phyloP scores from a whole-genome alignment of 495 filamentous ascomycete genomes.

The Penicillium macrosclerotiorum region DNA sequence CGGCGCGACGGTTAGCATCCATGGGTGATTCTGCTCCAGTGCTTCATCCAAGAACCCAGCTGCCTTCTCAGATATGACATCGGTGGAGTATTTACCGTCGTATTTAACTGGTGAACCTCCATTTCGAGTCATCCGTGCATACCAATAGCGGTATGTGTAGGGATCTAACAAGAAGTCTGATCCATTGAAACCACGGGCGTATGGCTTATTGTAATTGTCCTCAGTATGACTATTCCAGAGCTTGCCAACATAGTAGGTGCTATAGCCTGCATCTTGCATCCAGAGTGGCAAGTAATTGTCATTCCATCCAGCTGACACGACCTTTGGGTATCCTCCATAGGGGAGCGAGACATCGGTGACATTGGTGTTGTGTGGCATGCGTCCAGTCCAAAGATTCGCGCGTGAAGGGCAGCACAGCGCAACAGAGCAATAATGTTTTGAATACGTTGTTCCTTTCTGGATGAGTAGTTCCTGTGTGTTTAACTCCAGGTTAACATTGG shows the following conservation, averaged over 20 bases:
- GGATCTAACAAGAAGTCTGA: constrained; percentile 67
- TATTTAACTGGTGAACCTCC: constrained; percentile 46
- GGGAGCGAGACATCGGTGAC: constrained; percentile 61
- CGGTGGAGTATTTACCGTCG: constrained; percentile 55
- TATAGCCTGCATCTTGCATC: constrained; percentile 65
- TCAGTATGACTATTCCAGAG: constrained; percentile 61
- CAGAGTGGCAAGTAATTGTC: constrained; percentile 64
- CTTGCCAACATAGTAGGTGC: constrained; percentile 70
- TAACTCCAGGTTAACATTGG: no score
- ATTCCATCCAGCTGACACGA: constrained; percentile 59
- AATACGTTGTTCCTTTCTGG: constrained; percentile 49
- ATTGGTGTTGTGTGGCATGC: constrained; percentile 67
- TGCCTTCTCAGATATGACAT: constrained; percentile 60
- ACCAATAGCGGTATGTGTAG: constrained; percentile 65
- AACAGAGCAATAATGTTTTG: constrained; percentile 55
- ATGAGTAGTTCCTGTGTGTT: constrained; percentile 36
- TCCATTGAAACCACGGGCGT: constrained; percentile 50
- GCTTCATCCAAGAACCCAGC: constrained; percentile 58
- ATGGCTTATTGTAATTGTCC: constrained; percentile 56
- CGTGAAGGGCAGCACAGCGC: constrained; percentile 61
- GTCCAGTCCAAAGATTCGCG: constrained; percentile 60
- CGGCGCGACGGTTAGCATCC: constrained; percentile 64
- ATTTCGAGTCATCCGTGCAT: constrained; percentile 59
- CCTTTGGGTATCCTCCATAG: constrained; percentile 64
- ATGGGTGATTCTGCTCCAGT: constrained; percentile 46